These are phyloP conservation scores for Cystobasidiaceae sp. DNA, from an alignment of 1,284 basidiomycete genomes.

Conservation along the genomic window DNA sequence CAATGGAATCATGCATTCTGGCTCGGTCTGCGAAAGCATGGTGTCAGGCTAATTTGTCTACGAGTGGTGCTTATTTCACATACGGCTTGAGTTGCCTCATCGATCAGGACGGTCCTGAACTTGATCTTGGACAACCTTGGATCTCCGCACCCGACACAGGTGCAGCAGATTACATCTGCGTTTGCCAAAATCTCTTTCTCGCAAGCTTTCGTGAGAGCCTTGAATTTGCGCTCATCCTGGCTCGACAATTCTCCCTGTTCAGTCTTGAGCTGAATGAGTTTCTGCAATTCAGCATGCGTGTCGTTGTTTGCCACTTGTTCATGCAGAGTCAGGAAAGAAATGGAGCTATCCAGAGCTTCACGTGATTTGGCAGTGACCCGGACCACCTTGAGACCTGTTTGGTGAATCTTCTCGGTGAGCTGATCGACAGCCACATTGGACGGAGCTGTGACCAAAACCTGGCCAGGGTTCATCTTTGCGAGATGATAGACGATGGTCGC, in stretches of 20 bases:
- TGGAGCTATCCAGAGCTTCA: conserved; percentile 89
- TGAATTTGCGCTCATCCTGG: conserved; percentile 95
- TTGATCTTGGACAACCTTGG: conserved; percentile 92
- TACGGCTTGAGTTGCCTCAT: conserved; percentile 97
- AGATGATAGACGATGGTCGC: conserved; percentile 98
- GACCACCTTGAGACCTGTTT: conserved; percentile 94
- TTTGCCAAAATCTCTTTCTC: conserved; percentile 94
- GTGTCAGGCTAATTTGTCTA: conserved; percentile 30
- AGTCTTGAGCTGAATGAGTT: conserved; percentile 93
- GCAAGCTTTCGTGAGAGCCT: conserved; percentile 85
- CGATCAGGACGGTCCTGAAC: conserved; percentile 96
- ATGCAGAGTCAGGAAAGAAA: conserved; percentile 90
- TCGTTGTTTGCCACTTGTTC: conserved; percentile 91
- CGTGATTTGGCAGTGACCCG: conserved; percentile 95
- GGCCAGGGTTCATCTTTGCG: conserved; percentile 98
- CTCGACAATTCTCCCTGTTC: conserved; percentile 95
- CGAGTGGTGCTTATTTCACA: conserved; percentile 44
- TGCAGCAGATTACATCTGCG: conserved; percentile 97
- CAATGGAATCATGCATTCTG: conserved; percentile 98
- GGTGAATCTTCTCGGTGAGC: conserved; percentile 96
- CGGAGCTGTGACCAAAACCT: conserved; percentile 96
- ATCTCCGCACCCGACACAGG: conserved; percentile 96
- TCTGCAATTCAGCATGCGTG: conserved; percentile 83
- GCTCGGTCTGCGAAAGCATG: conserved; percentile 42
- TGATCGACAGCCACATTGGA: conserved; percentile 99